Evolutionary conservation across 139 green algal species (phyloP).

Genomic region (Picochlorum sp.): DNA sequence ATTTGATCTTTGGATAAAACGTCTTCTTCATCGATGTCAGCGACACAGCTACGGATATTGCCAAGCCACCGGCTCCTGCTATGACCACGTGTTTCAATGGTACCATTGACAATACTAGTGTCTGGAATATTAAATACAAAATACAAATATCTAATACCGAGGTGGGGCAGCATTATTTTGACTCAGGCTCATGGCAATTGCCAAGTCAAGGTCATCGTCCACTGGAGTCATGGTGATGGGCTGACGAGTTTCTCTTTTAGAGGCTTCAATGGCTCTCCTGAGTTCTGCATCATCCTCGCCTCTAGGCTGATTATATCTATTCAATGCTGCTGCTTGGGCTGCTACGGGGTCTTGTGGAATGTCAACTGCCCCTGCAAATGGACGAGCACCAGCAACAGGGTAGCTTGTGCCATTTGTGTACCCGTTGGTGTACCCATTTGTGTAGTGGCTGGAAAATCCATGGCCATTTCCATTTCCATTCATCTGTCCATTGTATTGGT

Average conservation of each 20-base stretch:
- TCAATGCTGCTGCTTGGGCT: neutral
- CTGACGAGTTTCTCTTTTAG: slow-evolving; percentile 17
- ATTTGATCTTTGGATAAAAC: slow-evolving; percentile 6
- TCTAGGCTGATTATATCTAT: no score
- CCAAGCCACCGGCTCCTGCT: neutral
- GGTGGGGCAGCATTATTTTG: neutral
- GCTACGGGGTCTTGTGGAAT: neutral
- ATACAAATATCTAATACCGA: neutral
- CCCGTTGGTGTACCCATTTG: slow-evolving; percentile 8
- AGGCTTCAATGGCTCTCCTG: slow-evolving; percentile 14
- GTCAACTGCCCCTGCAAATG: neutral
- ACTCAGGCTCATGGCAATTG: neutral
- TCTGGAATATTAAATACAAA: no score
- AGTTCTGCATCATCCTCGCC: slow-evolving; percentile 8
- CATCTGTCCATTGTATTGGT: neutral
- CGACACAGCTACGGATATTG: neutral
- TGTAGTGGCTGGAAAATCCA: neutral
- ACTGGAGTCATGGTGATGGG: neutral
- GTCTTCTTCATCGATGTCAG: slow-evolving; percentile 1
- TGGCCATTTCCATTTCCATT: neutral
- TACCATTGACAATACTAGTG: no score
- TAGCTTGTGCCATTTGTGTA: slow-evolving; percentile 3
- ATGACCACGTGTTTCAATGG: neutral
- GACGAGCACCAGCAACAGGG: neutral
- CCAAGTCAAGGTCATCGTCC: neutral